Evolutionary conservation across 352 stramenopile genomes (phyloP).

Genomic region (Globisporangium cystogenes): DNA sequence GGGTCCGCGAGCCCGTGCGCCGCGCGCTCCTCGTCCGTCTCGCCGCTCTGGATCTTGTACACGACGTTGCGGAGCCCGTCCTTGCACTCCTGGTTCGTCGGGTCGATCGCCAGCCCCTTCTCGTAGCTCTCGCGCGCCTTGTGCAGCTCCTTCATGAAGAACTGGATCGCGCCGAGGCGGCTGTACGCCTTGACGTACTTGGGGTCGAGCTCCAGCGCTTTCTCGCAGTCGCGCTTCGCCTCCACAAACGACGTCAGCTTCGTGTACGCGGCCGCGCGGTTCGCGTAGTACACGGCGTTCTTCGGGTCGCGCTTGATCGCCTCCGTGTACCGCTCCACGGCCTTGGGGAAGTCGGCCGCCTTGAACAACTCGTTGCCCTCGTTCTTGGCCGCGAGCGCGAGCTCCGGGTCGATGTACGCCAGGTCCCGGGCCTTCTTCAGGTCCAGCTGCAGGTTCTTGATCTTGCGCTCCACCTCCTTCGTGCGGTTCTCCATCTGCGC

Average conservation of each 20-base stretch:
- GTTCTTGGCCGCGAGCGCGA: constrained; percentile 97
- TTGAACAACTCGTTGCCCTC: constrained; percentile 98
- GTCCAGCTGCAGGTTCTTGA: constrained; percentile 93
- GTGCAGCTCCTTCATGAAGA: constrained; percentile 99
- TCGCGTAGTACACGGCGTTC: constrained; percentile 98
- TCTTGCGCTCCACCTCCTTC: constrained; percentile 93
- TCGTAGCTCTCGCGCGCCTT: constrained; percentile 97
- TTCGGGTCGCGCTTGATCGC: constrained; percentile 98
- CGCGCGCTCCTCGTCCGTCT: constrained; percentile 95
- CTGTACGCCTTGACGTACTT: constrained; percentile 99
- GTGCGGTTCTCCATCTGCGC: constrained; percentile 86
- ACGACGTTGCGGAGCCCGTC: constrained; percentile 94
- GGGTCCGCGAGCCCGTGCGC: constrained; percentile 98
- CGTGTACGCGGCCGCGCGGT: constrained; percentile 96
- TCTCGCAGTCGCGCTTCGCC: constrained; percentile 94
- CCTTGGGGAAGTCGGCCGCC: constrained; percentile 90
- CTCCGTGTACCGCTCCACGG: constrained; percentile 95
- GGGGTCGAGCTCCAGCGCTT: constrained; percentile 96
- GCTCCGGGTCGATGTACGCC: constrained; percentile 96
- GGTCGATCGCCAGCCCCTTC: constrained; percentile 93
- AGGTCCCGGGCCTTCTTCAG: constrained; percentile 94
- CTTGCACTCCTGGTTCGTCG: constrained; percentile 93
- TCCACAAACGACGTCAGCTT: constrained; percentile 97
- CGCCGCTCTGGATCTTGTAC: constrained; percentile 92
- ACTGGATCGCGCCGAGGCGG: constrained; percentile 98